A percentile compares a stretch with the other conserved stretches of the same genome.
These are phyloP conservation scores for Solanum hybrid DNA, from an alignment of 305 asterid genomes.

Conservation along the genomic window DNA sequence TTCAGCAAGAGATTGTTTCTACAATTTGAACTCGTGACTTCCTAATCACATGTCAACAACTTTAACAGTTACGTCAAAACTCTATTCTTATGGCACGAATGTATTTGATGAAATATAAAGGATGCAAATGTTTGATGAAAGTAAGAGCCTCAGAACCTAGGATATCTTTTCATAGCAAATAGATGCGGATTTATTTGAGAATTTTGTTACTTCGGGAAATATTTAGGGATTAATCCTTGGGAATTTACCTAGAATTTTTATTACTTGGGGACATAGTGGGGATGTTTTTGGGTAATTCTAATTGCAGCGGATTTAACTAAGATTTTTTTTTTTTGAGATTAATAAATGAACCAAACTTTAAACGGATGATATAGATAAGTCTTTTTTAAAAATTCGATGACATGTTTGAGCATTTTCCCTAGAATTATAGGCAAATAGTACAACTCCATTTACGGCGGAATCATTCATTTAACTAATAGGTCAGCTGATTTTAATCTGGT, in stretches of 20 bases:
- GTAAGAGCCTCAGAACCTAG: background rate
- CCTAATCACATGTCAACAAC: background rate
- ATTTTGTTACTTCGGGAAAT: background rate
- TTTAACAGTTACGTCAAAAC: background rate
- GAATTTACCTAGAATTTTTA: background rate
- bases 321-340: background rate
- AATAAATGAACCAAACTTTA: background rate
- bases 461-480: background rate
- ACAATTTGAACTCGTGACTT: background rate
- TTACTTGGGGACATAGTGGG: background rate
- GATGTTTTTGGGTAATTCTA: background rate
- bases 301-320: background rate
- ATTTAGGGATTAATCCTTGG: background rate
- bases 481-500: background rate
- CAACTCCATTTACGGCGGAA: background rate
- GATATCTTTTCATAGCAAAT: background rate
- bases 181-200: background rate
- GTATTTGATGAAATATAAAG: background rate
- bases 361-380: background rate
- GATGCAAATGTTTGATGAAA: background rate
- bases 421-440: background rate
- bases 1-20: background rate
- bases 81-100: background rate
- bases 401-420: background rate
- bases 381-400: too few species aligned